phyloP scores from a whole-genome alignment of 2,329 filamentous ascomycete genomes.

The Penicillium aurantiogriseum region DNA sequence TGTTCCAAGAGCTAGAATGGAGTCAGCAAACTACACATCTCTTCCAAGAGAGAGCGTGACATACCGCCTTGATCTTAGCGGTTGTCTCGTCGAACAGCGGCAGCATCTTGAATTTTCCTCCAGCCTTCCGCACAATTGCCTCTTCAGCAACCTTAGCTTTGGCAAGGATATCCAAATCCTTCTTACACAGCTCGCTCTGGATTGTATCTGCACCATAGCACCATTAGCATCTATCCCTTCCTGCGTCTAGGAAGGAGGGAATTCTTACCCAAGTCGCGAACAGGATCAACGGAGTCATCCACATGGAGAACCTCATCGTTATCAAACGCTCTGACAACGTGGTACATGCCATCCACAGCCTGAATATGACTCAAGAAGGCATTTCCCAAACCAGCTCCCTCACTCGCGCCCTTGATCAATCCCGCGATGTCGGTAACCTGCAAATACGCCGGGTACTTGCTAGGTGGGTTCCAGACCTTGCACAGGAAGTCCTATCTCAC shows the following conservation, averaged over 20 bases:
- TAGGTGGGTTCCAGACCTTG: constrained; percentile 6
- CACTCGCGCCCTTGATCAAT: constrained; percentile 5
- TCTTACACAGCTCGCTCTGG: constrained; percentile 9
- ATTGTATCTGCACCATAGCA: not conserved
- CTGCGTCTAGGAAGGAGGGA: too few species aligned
- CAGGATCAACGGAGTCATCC: constrained; percentile 3
- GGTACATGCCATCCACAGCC: constrained; percentile 9
- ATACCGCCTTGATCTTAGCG: constrained; percentile 2
- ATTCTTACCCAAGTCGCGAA: not conserved
- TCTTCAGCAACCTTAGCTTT: constrained; percentile 5
- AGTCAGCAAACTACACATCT: not conserved
- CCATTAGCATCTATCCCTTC: not conserved
- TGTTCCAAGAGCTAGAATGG: not conserved
- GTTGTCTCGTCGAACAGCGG: constrained; percentile 8
- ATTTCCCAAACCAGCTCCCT: constrained; percentile 6
- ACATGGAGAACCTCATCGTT: constrained; percentile 5
- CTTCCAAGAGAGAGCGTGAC: not conserved
- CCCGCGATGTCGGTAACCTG: constrained; percentile 7
- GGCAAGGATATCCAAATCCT: constrained; percentile 7
- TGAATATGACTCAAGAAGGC: constrained; percentile 7
- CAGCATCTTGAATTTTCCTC: constrained; percentile 10
- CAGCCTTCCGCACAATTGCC: constrained; percentile 5
- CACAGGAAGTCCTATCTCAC: constrained; percentile 5
- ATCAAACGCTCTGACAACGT: constrained; percentile 2
- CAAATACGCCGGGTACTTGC: constrained; percentile 7